These are phyloP conservation scores for Diophrys appendiculata DNA, from an alignment of 73 alveolate species.

Conservation along the genomic window DNA sequence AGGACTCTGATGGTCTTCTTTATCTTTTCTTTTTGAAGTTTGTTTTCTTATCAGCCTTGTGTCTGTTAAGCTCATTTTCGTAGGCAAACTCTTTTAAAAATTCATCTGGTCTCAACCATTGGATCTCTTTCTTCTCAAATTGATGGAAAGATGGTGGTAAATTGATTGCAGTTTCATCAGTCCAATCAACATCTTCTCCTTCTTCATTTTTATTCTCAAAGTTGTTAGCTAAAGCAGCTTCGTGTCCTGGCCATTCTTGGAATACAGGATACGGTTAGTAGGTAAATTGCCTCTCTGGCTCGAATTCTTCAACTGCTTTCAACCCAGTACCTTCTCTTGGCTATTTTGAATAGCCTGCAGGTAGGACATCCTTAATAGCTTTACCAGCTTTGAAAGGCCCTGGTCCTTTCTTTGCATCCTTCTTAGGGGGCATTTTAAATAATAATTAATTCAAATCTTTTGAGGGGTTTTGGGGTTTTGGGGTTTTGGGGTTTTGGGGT, in stretches of 20 bases:
- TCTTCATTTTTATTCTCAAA: slow-evolving; percentile 27
- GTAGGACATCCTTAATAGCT: slow-evolving; percentile 7
- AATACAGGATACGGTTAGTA: slow-evolving; percentile 65
- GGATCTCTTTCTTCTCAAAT: slow-evolving; percentile 53
- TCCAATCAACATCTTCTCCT: slow-evolving; percentile 38
- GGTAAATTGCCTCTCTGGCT: slow-evolving; percentile 36
- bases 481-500: slow-evolving; percentile 8
- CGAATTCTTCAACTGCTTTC: slow-evolving; percentile 63
- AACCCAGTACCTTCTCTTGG: slow-evolving; percentile 19
- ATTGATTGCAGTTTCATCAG: slow-evolving; percentile 40
- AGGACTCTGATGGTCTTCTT: slow-evolving; percentile 17
- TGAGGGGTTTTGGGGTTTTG: not conserved
- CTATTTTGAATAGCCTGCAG: slow-evolving; percentile 8
- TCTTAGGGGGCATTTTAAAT: slow-evolving; percentile 17
- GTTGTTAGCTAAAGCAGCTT: slow-evolving; percentile 65
- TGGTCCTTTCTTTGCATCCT: slow-evolving; percentile 6
- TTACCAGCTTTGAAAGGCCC: slow-evolving; percentile 15
- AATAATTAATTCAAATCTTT: slow-evolving; percentile 1
- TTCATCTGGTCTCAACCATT: slow-evolving; percentile 61
- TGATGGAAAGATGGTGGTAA: slow-evolving; percentile 71
- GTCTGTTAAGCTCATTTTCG: slow-evolving; percentile 45
- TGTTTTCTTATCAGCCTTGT: slow-evolving; percentile 41
- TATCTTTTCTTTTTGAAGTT: slow-evolving; percentile 27
- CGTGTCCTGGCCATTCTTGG: slow-evolving; percentile 89
- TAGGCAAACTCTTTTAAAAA: slow-evolving; percentile 54